Evolutionary conservation across 768 basidiomycete genomes (phyloP).

Genomic region (Phylloporus sp.): DNA sequence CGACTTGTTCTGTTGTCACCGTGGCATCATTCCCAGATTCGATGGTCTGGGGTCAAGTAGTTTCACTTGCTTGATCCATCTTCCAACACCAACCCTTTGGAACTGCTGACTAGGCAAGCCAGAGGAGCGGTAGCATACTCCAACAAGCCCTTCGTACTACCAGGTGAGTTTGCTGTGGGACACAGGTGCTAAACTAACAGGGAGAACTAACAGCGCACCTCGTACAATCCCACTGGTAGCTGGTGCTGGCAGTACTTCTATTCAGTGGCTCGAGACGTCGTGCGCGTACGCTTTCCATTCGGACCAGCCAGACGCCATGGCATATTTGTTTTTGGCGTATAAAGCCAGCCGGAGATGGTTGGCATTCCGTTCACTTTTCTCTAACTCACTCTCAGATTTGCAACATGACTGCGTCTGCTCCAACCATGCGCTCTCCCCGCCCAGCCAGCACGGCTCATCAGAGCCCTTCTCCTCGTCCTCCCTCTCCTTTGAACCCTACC

Average conservation of each 20-base stretch:
- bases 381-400: neutral
- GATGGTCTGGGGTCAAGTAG: no score
- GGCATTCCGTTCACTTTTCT: slow-evolving; percentile 1
- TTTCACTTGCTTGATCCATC: no score
- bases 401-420: slow-evolving; percentile 3
- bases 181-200: neutral
- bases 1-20: no score
- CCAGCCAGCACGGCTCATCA: slow-evolving; percentile 6
- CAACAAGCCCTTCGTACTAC: no score
- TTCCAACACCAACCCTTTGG: no score
- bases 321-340: slow-evolving; percentile 7
- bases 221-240: neutral
- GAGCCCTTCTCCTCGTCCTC: slow-evolving; percentile 11
- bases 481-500: slow-evolving; percentile 27
- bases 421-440: slow-evolving; percentile 13
- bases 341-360: slow-evolving; percentile 7
- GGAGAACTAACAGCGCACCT: neutral
- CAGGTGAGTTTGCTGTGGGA: slow-evolving; percentile 2
- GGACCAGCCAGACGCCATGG: slow-evolving; percentile 13
- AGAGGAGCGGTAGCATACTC: no score
- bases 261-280: neutral
- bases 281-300: slow-evolving; percentile 1
- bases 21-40: no score
- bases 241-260: neutral
- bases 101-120: no score